Percentiles rank a stretch among this genome's conserved stretches.
phyloP scores from a whole-genome alignment of 306 rosid genomes.

The Urtica urens region DNA sequence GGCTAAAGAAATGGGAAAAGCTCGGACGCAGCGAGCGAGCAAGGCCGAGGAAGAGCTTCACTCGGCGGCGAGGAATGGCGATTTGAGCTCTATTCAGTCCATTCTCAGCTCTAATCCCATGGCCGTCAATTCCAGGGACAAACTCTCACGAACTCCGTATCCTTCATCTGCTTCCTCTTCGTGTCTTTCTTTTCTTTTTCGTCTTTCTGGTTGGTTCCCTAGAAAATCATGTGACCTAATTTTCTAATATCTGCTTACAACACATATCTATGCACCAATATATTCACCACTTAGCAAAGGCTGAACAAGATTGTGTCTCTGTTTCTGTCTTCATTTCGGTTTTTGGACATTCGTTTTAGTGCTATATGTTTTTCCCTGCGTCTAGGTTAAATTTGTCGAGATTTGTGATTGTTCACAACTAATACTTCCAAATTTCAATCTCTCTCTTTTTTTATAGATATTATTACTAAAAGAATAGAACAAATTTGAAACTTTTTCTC shows the following conservation, averaged over 20 bases:
- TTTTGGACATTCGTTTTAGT: too few species aligned
- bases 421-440: too few species aligned
- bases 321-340: too few species aligned
- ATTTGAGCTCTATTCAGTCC: constrained; percentile 39
- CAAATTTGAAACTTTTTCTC: too few species aligned
- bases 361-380: too few species aligned
- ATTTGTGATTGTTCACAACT: too few species aligned
- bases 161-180: constrained; percentile 72
- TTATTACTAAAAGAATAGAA: too few species aligned
- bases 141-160: constrained; percentile 95
- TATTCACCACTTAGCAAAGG: too few species aligned
- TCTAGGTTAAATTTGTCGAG: too few species aligned
- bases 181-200: constrained; percentile 40
- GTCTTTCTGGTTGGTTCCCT: not conserved
- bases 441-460: too few species aligned
- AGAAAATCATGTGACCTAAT: not conserved
- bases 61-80: constrained; percentile 77
- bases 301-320: too few species aligned
- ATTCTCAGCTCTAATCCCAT: constrained; percentile 54
- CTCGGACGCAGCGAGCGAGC: constrained; percentile 28
- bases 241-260: not conserved
- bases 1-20: constrained; percentile 34
- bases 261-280: too few species aligned
- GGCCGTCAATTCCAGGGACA: constrained; percentile 71
- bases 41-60: constrained; percentile 54